A percentile compares a stretch with the other conserved stretches of the same genome.
phyloP scores from a whole-genome alignment of 2,329 filamentous ascomycete genomes.

The Aspergillus pseudoglaucus region DNA sequence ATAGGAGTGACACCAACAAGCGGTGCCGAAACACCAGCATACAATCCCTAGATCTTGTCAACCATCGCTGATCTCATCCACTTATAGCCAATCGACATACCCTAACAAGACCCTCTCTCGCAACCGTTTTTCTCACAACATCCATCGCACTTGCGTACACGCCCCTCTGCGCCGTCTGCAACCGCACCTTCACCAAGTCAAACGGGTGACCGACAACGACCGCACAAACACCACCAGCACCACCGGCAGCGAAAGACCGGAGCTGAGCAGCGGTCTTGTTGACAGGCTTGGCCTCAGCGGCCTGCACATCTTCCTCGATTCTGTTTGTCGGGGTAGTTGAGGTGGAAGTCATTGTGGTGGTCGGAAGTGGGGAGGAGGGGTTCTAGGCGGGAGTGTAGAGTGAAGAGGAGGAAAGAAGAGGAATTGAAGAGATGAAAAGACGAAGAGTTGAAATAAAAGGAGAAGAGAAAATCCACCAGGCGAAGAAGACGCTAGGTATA shows the following conservation, averaged over 20 bases:
- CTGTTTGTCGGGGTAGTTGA: constrained; percentile 23
- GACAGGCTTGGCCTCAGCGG: constrained; percentile 23
- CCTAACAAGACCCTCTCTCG: constrained; percentile 69
- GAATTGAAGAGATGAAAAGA: not conserved
- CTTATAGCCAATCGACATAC: constrained; percentile 27
- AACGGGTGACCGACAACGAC: constrained; percentile 95
- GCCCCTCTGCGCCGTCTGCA: constrained; percentile 92
- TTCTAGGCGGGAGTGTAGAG: not conserved
- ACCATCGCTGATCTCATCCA: constrained; percentile 4
- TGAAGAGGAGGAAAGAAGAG: not conserved
- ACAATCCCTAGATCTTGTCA: constrained; percentile 58
- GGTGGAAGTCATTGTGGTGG: constrained; percentile 21
- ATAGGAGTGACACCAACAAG: constrained; percentile 95
- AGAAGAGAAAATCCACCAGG: constrained; percentile 2
- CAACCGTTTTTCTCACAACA: constrained; percentile 81
- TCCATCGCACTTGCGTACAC: constrained; percentile 88
- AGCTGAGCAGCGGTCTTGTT: constrained; percentile 55
- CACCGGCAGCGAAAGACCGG: constrained; percentile 79
- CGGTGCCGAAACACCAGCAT: constrained; percentile 94
- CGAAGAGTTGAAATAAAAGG: constrained; percentile 1
- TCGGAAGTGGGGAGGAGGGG: not conserved
- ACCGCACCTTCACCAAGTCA: constrained; percentile 92
- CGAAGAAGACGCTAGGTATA: constrained; percentile 2
- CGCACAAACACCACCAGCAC: constrained; percentile 87
- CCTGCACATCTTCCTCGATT: constrained; percentile 24